Conservation (phyloP, 129 eudicot species). For the Oenanthe sinensis region DNA sequence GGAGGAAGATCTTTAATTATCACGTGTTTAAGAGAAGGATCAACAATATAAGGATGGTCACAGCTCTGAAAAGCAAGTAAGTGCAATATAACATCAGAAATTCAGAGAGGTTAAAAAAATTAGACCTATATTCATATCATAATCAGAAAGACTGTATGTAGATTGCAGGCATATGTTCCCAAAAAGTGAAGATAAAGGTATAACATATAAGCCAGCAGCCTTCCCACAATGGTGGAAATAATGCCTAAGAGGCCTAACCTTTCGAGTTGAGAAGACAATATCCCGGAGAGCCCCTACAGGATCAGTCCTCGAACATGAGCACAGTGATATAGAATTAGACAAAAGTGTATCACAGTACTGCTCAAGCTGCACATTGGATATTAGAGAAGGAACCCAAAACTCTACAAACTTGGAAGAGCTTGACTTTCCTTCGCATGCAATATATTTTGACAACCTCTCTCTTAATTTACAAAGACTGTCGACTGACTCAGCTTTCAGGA, state of each 20-base stretch:
- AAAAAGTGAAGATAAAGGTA: background rate
- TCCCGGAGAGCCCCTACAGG: conserved; percentile 61
- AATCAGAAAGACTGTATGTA: background rate
- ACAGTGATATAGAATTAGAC: conserved; percentile 48
- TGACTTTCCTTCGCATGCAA: conserved; percentile 35
- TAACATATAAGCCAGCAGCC: background rate
- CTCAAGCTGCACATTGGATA: conserved; percentile 84
- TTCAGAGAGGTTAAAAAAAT: background rate
- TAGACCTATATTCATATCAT: background rate
- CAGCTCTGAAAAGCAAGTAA: conserved; percentile 54
- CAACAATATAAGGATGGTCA: conserved; percentile 81
- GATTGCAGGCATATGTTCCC: background rate
- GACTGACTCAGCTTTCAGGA: conserved; percentile 21
- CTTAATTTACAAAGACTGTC: conserved; percentile 35
- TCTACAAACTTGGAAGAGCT: conserved; percentile 51
- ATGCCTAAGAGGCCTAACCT: conserved; percentile 41
- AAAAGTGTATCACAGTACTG: conserved; percentile 74
- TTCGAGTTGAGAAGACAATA: conserved; percentile 52
- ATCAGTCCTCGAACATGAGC: conserved; percentile 49
- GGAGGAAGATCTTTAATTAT: conserved; percentile 37
- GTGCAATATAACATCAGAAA: background rate
- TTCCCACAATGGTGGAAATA: background rate
- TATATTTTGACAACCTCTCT: conserved; percentile 34
- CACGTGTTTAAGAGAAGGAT: conserved; percentile 35
- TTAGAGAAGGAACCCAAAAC: conserved; percentile 78